Conservation (phyloP, 768 basidiomycete genomes). For the Leccinum obscurum region DNA sequence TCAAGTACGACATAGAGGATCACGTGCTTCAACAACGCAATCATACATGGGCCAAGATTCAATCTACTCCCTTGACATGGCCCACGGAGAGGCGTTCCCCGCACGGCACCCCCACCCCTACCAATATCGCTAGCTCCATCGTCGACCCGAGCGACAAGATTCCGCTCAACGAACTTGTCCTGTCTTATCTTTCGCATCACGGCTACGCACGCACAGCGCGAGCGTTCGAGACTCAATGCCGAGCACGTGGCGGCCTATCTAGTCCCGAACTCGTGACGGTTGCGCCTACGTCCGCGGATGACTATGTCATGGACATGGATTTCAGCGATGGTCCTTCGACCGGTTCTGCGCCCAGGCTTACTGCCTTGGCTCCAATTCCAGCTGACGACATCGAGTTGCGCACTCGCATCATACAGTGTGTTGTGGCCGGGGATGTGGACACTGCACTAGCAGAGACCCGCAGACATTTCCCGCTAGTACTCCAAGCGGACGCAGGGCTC, state of each 20-base stretch:
- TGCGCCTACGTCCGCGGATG: conserved; percentile 25
- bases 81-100: conserved; percentile 22
- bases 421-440: conserved; percentile 71
- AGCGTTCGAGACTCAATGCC: conserved; percentile 59
- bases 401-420: conserved; percentile 68
- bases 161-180: conserved; percentile 70
- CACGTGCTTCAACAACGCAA: conserved; percentile 74
- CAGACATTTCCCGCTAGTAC: conserved; percentile 59
- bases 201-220: conserved; percentile 75
- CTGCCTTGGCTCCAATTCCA: conserved; percentile 22
- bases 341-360: conserved; percentile 11
- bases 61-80: conserved; percentile 55
- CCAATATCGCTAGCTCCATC: conserved; percentile 3
- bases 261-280: conserved; percentile 1
- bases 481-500: conserved; percentile 66
- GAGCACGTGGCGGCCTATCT: conserved; percentile 25
- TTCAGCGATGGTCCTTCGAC: conserved; percentile 25
- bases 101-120: conserved; percentile 8
- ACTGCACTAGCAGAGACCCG: conserved; percentile 57
- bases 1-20: conserved; percentile 88
- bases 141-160: conserved; percentile 54
- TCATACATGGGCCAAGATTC: conserved; percentile 65
- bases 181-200: conserved; percentile 81
- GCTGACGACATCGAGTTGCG: conserved; percentile 63
- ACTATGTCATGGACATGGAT: conserved; percentile 52